Evolutionary conservation across 257 asterid genomes (phyloP).

Genomic region (Knoxia roxburghii): DNA sequence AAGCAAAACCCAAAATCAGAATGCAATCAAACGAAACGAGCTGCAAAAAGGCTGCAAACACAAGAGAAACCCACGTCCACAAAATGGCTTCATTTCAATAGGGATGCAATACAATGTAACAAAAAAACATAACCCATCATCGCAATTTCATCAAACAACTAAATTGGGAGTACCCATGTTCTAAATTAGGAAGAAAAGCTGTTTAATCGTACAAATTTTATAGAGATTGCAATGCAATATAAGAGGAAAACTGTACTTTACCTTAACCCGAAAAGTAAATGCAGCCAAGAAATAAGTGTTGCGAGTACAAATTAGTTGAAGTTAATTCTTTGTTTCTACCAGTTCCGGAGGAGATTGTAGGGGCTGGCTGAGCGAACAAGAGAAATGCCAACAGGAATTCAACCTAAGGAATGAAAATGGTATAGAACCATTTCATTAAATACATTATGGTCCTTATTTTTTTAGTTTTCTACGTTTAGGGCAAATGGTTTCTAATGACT

Average conservation of each 20-base stretch:
- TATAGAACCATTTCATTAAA: too few species aligned
- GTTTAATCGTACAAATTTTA: not conserved
- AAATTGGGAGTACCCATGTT: conserved; percentile 4
- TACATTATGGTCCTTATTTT: too few species aligned
- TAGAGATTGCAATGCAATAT: not conserved
- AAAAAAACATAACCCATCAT: conserved; percentile 5
- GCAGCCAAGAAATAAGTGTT: not conserved
- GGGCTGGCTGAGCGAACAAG: too few species aligned
- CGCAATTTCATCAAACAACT: not conserved
- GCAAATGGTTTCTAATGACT: too few species aligned
- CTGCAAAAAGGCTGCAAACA: not conserved
- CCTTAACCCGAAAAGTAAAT: conserved; percentile 5
- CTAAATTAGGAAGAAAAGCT: not conserved
- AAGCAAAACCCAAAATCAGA: conserved; percentile 10
- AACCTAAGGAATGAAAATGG: too few species aligned
- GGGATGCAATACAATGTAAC: not conserved
- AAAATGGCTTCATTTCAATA: not conserved
- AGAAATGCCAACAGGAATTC: too few species aligned
- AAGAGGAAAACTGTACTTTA: not conserved
- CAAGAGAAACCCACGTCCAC: not conserved
- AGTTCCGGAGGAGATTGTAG: not conserved
- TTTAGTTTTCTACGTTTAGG: too few species aligned
- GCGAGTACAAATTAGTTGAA: not conserved
- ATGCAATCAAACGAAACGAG: not conserved
- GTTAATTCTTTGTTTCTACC: too few species aligned